Evolutionary conservation across 208 protist genomes (phyloP).

Genomic region (Acanthamoeba healyi): DNA sequence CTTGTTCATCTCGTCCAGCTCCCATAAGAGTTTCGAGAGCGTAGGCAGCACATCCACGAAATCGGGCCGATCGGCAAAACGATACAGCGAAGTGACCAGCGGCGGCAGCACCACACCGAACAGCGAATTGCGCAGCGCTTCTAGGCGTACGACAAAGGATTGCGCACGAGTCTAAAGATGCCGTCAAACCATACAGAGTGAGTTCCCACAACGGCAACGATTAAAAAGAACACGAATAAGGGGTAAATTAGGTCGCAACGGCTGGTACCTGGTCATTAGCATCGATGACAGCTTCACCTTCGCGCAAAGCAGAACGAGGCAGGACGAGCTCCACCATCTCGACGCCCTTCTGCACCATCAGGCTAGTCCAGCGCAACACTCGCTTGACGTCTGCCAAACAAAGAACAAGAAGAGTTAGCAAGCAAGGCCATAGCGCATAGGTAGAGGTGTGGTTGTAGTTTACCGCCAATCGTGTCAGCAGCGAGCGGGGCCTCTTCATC

Average conservation of each 20-base stretch:
- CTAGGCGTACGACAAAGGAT: conserved; percentile 1
- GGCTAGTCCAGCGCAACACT: background rate
- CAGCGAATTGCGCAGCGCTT: background rate
- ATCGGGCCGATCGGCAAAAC: conserved; percentile 14
- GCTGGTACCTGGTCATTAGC: background rate
- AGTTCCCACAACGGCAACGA: no score
- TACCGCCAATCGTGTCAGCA: background rate
- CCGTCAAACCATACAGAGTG: no score
- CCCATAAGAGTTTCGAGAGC: conserved; percentile 15
- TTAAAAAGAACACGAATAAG: background rate
- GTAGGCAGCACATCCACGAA: conserved; percentile 27
- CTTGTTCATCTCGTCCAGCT: conserved; percentile 68
- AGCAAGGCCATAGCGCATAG: no score
- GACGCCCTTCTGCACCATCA: background rate
- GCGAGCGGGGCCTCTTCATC: background rate
- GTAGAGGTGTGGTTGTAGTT: background rate
- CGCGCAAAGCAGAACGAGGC: conserved; percentile 6
- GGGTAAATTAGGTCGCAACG: background rate
- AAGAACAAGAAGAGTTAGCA: background rate
- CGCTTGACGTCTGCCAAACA: conserved; percentile 8
- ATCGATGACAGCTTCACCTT: background rate
- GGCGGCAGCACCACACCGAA: conserved; percentile 23
- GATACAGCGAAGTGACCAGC: conserved; percentile 22
- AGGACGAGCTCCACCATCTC: conserved; percentile 17
- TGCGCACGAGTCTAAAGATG: background rate